A percentile compares a stretch with the other conserved stretches of the same genome.
Conservation (phyloP, 2,329 filamentous ascomycete species). For the Sarocladium strictum region DNA sequence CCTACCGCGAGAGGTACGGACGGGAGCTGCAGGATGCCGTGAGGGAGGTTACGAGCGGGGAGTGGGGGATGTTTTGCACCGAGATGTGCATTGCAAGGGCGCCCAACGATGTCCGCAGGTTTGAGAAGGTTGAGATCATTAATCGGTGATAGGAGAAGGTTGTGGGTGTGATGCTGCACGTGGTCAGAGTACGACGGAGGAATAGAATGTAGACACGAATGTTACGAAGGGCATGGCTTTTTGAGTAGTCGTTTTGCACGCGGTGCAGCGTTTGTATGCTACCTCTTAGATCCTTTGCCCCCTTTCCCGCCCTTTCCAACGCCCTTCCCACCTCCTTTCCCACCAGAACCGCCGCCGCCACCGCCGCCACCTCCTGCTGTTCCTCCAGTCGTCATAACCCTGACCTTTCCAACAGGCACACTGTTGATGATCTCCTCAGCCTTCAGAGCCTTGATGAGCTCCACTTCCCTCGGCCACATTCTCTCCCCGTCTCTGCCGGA, state of each 20-base stretch:
- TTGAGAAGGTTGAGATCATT: conserved; percentile 32
- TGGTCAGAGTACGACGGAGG: too few relatives aligned
- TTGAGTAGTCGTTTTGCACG: neutral
- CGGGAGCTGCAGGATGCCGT: conserved; percentile 72
- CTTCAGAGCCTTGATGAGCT: conserved; percentile 74
- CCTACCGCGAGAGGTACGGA: conserved; percentile 74
- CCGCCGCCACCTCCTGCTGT: conserved; percentile 35
- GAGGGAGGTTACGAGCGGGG: conserved; percentile 66
- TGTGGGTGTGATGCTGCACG: neutral
- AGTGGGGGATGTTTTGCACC: conserved; percentile 72
- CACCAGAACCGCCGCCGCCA: conserved; percentile 31
- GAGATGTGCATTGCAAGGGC: conserved; percentile 60
- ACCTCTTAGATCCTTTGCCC: conserved; percentile 39
- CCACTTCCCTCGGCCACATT: conserved; percentile 82
- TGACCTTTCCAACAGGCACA: conserved; percentile 73
- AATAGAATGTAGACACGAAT: too few relatives aligned
- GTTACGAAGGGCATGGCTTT: neutral
- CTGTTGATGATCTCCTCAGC: conserved; percentile 75
- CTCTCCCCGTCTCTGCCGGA: conserved; percentile 58
- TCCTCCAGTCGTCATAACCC: conserved; percentile 67
- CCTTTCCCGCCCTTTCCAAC: conserved; percentile 34
- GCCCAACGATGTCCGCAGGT: conserved; percentile 51
- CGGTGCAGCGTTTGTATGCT: neutral
- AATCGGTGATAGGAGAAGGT: neutral
- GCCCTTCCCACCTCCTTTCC: conserved; percentile 25